Evolutionary conservation across 2,329 filamentous ascomycete species (phyloP), one percentile per base, ranked within the genome.

Genomic region (Penicillium sp.): DNA sequence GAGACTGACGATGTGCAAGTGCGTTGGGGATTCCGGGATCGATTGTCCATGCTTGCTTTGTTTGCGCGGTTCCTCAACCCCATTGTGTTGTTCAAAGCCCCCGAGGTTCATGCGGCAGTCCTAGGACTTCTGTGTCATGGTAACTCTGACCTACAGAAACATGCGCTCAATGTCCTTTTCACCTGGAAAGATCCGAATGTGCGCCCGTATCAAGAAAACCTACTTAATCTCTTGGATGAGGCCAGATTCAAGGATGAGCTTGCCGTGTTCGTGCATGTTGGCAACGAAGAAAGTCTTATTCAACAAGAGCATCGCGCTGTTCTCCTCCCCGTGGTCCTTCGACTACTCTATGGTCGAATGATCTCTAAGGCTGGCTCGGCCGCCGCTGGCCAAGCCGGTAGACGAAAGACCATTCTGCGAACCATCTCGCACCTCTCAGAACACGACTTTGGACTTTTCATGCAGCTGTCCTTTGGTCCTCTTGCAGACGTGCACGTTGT

Each of bases 241-340:
- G 87, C 90, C 25, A 85, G 90, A 48, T 96, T 97, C 76, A 91
- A 92, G 69, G 94, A 97, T 68, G 93, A 97, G 71, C 82, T 99
- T n/a, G 88, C 91, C 0, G 86, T 94, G 5, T 89, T 99, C 62
- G 83, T 99, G 52, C 88, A 91, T 68, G 84, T 88, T 16, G 87
- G 90, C 19, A 70, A 77, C 25, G 78, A 85, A 39, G 79, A 84
- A 59, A 86, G 86, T 56, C 76, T 87, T 53, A 88, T 97, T 62
- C 86, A 87, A 63, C 78, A 86, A 7, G 84, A 88, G 50, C 91
- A 99, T 69, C 85, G 89, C 9, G 68, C 78, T 4, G 84, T 86
- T 45, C 75, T 97, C 36, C 90, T 97, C 81, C 93, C 94, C 1
- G 85, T 99, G 5, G 80, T 99, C 27, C 82, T 99, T 34, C 85